phyloP scores from a whole-genome alignment of 805 yeast species.

The Candida silvatica region DNA sequence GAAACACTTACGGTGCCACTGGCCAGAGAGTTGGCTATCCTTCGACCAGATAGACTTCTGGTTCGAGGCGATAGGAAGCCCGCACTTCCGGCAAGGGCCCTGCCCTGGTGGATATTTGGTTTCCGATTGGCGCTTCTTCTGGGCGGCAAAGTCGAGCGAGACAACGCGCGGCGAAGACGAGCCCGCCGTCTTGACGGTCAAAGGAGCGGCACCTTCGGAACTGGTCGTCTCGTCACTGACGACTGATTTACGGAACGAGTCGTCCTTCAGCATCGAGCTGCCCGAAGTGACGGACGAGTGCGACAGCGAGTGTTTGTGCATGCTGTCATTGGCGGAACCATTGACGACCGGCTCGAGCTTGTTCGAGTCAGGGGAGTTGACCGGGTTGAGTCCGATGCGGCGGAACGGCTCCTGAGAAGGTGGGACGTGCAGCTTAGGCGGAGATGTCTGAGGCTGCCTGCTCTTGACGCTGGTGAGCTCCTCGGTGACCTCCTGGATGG shows the following conservation, averaged over 20 bases:
- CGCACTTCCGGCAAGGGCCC: slow-evolving; percentile 80
- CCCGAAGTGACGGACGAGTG: not conserved
- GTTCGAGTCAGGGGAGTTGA: not conserved
- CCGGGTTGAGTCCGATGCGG: not conserved
- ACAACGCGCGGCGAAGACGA: not conserved
- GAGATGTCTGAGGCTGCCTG: not conserved
- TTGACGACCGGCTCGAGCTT: not conserved
- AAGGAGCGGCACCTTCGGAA: not conserved
- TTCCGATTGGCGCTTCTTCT: not conserved
- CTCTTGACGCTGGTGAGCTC: not conserved
- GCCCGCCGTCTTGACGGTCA: not conserved
- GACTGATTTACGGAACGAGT: no score
- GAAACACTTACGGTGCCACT: slow-evolving; percentile 91
- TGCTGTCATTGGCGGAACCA: not conserved
- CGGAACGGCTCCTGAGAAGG: slow-evolving; percentile 1
- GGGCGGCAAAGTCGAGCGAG: not conserved
- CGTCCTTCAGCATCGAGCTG: not conserved
- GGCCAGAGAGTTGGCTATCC: slow-evolving; percentile 77
- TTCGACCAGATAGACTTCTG: slow-evolving; percentile 73
- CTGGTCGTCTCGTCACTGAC: not conserved
- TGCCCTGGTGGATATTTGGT: slow-evolving; percentile 43
- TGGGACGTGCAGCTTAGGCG: slow-evolving; percentile 13
- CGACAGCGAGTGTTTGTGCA: not conserved
- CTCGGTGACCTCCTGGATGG: slow-evolving; percentile 27
- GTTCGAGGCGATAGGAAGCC: slow-evolving; percentile 34